Base-by-base conservation (phyloP, 176 grass and related monocot species). In the Oryza australiensis region DNA sequence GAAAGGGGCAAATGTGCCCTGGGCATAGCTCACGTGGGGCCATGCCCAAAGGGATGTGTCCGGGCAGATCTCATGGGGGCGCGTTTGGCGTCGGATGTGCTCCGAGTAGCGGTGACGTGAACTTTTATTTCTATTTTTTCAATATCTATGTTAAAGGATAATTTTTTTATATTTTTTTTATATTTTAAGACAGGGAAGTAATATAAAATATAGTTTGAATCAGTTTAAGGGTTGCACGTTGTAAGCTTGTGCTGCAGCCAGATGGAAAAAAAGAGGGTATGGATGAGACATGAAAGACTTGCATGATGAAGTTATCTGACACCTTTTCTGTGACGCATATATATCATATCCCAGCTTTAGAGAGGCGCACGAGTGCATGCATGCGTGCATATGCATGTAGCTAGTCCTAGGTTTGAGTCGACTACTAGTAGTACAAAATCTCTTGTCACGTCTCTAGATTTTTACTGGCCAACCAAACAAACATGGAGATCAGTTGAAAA, bases 361-460 rank as follows among this genome's bases (percentile, higher is more conserved):
- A 15, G 22, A 42, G 26, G 35, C 34, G 23, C 76, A 66, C 77
- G 77, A 89, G 55, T 80, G 87, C 70, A 26, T 46, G 20, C 10
- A 63, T 59, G 20, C 10, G 46, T 59, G 51, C 18, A 55, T 51
- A 20, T 22, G 5, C 0, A 7, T 7, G 18, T 8, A n/a, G 53
- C 20, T 55, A 22, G 16, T 55, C 5, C 15, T 53, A 53, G 16
- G 48, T 53, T 18, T 53, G 48, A 20, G 48, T 53, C 16, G n/a
- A 46, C 12, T 46, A 34, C 33, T 34, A 34, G 33, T 34, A n/a
- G 14, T 71, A 59, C 23, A 81, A 73, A 57, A 75, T 70, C 40
- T 38, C 70, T 89, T 23, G 71, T 83, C 80, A 78, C 86, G 55
- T 83, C 74, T 83, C 59, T 15, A 65, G 62, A 75, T 42, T 67